Conservation (phyloP, 163 green algal species). For the Smithsoniella earleae region DNA sequence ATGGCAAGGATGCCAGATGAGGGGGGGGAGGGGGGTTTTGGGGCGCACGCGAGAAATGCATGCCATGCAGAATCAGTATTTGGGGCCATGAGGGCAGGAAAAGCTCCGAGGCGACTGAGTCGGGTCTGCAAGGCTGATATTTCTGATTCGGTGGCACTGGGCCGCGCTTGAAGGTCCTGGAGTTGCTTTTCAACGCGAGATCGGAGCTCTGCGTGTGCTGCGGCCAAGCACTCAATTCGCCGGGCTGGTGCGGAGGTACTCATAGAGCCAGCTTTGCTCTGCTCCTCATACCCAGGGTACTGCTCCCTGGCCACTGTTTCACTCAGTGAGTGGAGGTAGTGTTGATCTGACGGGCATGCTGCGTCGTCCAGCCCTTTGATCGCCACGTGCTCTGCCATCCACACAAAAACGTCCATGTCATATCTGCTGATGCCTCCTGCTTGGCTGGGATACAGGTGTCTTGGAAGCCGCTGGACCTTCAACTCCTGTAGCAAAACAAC, state of each 20-base stretch:
- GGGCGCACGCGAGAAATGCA: not conserved
- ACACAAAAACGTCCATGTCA: slow-evolving; percentile 17
- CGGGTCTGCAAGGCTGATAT: not conserved
- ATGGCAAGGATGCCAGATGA: too few species aligned
- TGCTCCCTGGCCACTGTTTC: not conserved
- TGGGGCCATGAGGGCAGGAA: not conserved
- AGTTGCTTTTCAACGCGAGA: not conserved
- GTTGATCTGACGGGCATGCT: not conserved
- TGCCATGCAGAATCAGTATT: slow-evolving; percentile 11
- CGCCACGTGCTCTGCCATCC: slow-evolving; percentile 23
- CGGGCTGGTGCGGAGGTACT: not conserved
- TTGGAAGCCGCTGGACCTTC: too few species aligned
- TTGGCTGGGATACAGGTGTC: not conserved
- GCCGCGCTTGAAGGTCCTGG: not conserved
- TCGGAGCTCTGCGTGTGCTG: not conserved
- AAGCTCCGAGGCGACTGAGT: not conserved
- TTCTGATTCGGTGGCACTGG: not conserved
- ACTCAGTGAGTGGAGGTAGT: not conserved
- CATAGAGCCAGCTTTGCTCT: not conserved
- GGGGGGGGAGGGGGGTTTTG: too few species aligned
- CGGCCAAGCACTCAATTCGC: slow-evolving; percentile 10
- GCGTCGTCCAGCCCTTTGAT: slow-evolving; percentile 7
- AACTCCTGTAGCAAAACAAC: too few species aligned
- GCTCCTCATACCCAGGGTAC: not conserved
- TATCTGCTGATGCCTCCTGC: slow-evolving; percentile 17